Base-by-base conservation (phyloP, 441 rosid genomes). In the Adansonia gregorii region DNA sequence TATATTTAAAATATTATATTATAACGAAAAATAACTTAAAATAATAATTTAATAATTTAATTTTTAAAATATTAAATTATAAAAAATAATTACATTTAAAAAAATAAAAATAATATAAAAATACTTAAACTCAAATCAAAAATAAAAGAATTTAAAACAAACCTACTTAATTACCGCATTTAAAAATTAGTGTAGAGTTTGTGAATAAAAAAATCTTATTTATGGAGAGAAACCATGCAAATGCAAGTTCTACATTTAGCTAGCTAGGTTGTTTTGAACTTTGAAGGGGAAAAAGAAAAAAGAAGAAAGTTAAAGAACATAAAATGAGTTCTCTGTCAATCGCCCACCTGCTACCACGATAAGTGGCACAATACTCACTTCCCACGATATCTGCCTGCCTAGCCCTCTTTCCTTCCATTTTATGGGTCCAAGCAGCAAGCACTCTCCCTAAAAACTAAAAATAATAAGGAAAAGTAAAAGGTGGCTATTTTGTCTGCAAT, bases 361-460 rank as follows among this genome's bases (percentile, higher is more conserved):
- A 86, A 86, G 85, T 76, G 78, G 78, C 79, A 76, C 82, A 78
- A 80, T 48, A 77, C 86, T 81, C 83, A 77, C 78, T 82, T 58
- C 77, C 81, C 83, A 76, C 79, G 78, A 79, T 54, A 63, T 64
- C 80, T 72, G 72, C 68, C 55, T 24, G 54, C 24, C 61, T 7
- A 5, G 55, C 39, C 55, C 63, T 55, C 10, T 55, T 69, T 61
- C 63, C 81, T 61, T 77, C 73, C 61, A 76, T 83, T 76, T 87
- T 83, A 1, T 48, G 52, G 11, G 52, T 48, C 52, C 52, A 48
- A 48, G 39, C 39, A 35, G 39, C 39, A 35, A 35, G 39, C 12
- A 48, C 52, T 48, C 39, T 35, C 39, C 12, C 52, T 8, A 48
- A 48, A 2, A 48, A 48, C 52, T 48, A 48, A 3, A 48, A 48